phyloP scores from a whole-genome alignment of 345 rosid species.

The Brassica cretica region DNA sequence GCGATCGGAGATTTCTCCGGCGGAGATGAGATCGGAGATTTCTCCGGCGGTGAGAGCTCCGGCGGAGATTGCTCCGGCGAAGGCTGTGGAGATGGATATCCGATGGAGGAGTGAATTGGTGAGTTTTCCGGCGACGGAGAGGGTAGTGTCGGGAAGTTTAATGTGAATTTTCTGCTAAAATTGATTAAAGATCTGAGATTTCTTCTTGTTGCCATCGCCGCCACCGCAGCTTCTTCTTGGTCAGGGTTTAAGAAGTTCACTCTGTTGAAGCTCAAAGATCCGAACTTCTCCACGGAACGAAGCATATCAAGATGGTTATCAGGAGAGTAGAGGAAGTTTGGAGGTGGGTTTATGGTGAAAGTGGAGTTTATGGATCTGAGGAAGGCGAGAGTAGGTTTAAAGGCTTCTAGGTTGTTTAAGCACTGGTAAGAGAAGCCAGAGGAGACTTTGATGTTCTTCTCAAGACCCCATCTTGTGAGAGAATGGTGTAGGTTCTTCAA shows the following conservation, averaged over 20 bases:
- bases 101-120: slow-evolving; percentile 46
- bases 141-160: slow-evolving; percentile 52
- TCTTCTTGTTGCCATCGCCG: slow-evolving; percentile 33
- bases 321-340: slow-evolving; percentile 40
- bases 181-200: slow-evolving; percentile 47
- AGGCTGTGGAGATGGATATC: slow-evolving; percentile 37
- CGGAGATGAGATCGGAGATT: slow-evolving; percentile 19
- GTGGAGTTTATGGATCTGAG: slow-evolving; percentile 56
- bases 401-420: slow-evolving; percentile 20
- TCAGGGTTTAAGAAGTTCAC: slow-evolving; percentile 49
- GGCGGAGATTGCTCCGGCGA: neutral
- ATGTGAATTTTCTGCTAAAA: slow-evolving; percentile 27
- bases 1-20: slow-evolving; percentile 24
- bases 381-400: slow-evolving; percentile 43
- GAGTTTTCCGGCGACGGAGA: slow-evolving; percentile 50
- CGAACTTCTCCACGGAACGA: slow-evolving; percentile 43
- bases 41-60: slow-evolving; percentile 31
- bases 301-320: slow-evolving; percentile 41
- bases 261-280: slow-evolving; percentile 43
- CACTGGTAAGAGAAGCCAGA: slow-evolving; percentile 51
- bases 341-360: slow-evolving; percentile 49
- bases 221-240: slow-evolving; percentile 20
- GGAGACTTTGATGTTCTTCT: slow-evolving; percentile 63
- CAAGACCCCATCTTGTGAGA: slow-evolving; percentile 73
- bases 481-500: slow-evolving; percentile 62